A percentile compares a stretch with the other conserved stretches of the same genome.
These are phyloP conservation scores for Dothideomycetidae sp. DNA, from an alignment of 2,329 filamentous ascomycete genomes.

Conservation along the genomic window DNA sequence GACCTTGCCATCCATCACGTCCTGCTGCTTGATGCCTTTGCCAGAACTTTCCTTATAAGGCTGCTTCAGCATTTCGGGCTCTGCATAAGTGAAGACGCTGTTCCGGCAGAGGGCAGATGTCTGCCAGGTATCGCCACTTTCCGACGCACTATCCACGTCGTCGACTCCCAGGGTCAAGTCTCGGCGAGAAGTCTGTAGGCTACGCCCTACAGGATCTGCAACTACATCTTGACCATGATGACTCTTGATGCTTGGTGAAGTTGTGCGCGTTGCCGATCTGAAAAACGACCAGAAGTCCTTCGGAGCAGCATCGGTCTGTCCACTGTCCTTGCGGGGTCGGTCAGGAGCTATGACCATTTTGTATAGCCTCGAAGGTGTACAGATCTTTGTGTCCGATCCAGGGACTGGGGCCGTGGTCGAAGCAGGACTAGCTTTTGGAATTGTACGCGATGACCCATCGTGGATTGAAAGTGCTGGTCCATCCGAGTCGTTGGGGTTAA, in stretches of 20 bases:
- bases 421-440: too few species aligned
- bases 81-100: conserved; percentile 16
- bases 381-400: too few species aligned
- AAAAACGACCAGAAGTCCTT: not conserved
- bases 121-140: too few species aligned
- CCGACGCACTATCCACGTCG: too few species aligned
- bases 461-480: too few species aligned
- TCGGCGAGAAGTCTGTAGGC: too few species aligned
- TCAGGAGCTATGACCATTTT: not conserved
- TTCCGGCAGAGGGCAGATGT: conserved; percentile 14
- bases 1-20: not conserved
- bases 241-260: conserved; percentile 7
- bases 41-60: not conserved
- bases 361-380: not conserved
- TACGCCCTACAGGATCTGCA: too few species aligned
- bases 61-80: conserved; percentile 17
- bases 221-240: too few species aligned
- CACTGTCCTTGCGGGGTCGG: not conserved
- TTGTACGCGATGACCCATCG: too few species aligned
- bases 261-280: not conserved
- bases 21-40: not conserved
- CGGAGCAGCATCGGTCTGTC: not conserved
- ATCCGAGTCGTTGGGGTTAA: too few species aligned
- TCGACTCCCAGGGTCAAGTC: too few species aligned
- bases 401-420: too few species aligned